phyloP scores from a whole-genome alignment of 305 asterid genomes.

The Ilex paraguariensis region DNA sequence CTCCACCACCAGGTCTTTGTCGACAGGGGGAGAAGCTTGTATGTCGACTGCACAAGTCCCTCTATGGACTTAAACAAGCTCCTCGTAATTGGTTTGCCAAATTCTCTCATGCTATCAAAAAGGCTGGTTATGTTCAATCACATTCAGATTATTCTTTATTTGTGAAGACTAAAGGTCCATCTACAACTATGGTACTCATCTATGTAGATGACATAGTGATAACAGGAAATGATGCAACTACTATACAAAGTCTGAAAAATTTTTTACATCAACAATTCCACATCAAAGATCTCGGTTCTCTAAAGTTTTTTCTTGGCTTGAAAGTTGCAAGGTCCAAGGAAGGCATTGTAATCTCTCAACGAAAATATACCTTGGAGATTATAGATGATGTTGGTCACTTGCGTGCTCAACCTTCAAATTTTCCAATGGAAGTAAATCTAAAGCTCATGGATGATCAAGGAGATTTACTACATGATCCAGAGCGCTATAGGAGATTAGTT shows the following conservation, averaged over 20 bases:
- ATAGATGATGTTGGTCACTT: too few species aligned
- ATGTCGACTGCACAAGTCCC: conserved; percentile 1
- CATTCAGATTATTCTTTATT: conserved; percentile 7
- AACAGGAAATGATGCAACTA: neutral
- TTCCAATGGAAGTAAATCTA: too few species aligned
- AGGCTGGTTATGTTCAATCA: neutral
- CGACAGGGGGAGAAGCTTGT: neutral
- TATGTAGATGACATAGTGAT: conserved; percentile 10
- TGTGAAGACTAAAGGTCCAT: conserved; percentile 8
- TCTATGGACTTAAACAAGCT: conserved; percentile 7
- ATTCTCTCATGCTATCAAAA: neutral
- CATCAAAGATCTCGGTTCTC: too few species aligned
- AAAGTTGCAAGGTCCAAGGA: too few species aligned
- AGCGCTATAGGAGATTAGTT: too few species aligned
- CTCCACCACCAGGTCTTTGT: neutral
- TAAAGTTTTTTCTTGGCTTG: too few species aligned
- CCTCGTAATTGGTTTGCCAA: conserved; percentile 7
- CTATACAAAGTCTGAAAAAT: neutral
- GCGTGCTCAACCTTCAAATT: too few species aligned
- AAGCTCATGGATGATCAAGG: too few species aligned
- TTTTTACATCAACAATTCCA: neutral
- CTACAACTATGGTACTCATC: conserved; percentile 6
- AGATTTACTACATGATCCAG: too few species aligned
- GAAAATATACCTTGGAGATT: too few species aligned
- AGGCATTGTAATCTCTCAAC: too few species aligned